A percentile compares a stretch with the other conserved stretches of the same genome.
These are phyloP conservation scores for Aspergillus novoparasiticus DNA, from an alignment of 2,329 filamentous ascomycete species.

Conservation along the genomic window DNA sequence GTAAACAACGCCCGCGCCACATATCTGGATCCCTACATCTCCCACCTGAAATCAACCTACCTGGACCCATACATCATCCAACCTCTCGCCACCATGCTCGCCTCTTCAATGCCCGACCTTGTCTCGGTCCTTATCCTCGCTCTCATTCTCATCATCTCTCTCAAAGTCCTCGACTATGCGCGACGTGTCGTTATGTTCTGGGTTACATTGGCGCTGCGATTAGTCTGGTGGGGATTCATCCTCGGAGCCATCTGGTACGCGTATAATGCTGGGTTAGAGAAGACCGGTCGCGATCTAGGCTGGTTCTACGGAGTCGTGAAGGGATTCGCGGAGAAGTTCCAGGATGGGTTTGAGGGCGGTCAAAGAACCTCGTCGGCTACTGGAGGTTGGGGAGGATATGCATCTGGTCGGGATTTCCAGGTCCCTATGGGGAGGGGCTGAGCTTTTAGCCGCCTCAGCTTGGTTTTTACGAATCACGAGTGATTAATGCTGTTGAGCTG, in stretches of 20 bases:
- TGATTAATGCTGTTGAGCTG: not conserved
- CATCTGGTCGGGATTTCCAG: conserved; percentile 49
- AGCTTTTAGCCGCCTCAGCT: not conserved
- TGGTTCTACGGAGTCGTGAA: conserved; percentile 67
- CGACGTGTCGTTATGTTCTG: conserved; percentile 75
- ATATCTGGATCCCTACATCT: conserved; percentile 25
- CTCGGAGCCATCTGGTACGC: conserved; percentile 58
- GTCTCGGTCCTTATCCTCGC: conserved; percentile 53
- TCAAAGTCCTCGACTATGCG: conserved; percentile 69
- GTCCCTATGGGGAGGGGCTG: conserved; percentile 1
- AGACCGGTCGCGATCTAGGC: conserved; percentile 35
- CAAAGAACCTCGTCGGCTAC: conserved; percentile 31
- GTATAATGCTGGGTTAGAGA: conserved; percentile 45
- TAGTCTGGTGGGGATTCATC: conserved; percentile 67
- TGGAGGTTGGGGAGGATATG: conserved; percentile 49
- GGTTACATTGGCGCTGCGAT: conserved; percentile 65
- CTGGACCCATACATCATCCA: conserved; percentile 55
- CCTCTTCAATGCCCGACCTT: conserved; percentile 38
- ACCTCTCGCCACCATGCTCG: conserved; percentile 39
- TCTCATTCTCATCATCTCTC: conserved; percentile 63
- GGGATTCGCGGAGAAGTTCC: conserved; percentile 63
- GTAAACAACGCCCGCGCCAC: conserved; percentile 13
- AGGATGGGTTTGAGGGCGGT: conserved; percentile 32
- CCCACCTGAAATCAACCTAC: conserved; percentile 34
- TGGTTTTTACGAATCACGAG: not conserved